Conservation (phyloP, 2,329 filamentous ascomycete genomes). For the Fonsecaea pedrosoi region DNA sequence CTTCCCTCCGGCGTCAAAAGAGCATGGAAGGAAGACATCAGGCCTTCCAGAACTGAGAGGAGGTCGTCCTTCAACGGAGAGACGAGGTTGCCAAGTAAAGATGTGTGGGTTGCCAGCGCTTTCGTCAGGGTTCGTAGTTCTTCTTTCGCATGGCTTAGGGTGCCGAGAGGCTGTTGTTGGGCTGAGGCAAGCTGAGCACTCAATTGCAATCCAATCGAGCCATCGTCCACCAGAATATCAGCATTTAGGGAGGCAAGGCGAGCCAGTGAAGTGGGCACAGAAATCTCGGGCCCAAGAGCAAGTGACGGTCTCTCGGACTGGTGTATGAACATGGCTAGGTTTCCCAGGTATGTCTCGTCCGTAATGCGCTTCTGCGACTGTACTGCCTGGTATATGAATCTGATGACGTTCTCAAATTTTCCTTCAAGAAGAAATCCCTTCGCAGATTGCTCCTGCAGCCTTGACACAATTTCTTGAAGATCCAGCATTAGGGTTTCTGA, state of each 20-base stretch:
- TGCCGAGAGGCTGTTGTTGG: slow-evolving; percentile 32
- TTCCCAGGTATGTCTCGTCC: slow-evolving; percentile 10
- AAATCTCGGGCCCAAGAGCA: slow-evolving; percentile 6
- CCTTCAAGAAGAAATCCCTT: slow-evolving; percentile 22
- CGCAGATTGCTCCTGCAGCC: slow-evolving; percentile 25
- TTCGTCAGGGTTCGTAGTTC: slow-evolving; percentile 30
- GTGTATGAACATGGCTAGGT: slow-evolving; percentile 27
- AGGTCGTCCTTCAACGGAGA: slow-evolving; percentile 13
- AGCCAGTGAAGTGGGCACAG: slow-evolving; percentile 18
- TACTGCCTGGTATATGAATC: slow-evolving; percentile 22
- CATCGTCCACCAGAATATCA: slow-evolving; percentile 10
- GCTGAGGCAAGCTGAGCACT: slow-evolving; percentile 20
- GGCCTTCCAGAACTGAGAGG: slow-evolving; percentile 20
- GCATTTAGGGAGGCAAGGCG: slow-evolving; percentile 24
- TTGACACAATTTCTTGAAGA: slow-evolving; percentile 26
- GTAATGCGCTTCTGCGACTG: slow-evolving; percentile 4
- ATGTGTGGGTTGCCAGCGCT: slow-evolving; percentile 16
- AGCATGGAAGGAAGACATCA: slow-evolving; percentile 27
- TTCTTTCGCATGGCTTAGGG: slow-evolving; percentile 35
- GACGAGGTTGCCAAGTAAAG: slow-evolving; percentile 9
- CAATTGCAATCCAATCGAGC: slow-evolving; percentile 18
- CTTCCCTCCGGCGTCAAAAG: slow-evolving; percentile 26
- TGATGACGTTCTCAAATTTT: slow-evolving; percentile 25
- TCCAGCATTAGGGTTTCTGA: slow-evolving; percentile 17
- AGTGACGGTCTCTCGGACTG: slow-evolving; percentile 8